Conservation (phyloP, 2,329 filamentous ascomycete species). For the Trichothecium roseum region DNA sequence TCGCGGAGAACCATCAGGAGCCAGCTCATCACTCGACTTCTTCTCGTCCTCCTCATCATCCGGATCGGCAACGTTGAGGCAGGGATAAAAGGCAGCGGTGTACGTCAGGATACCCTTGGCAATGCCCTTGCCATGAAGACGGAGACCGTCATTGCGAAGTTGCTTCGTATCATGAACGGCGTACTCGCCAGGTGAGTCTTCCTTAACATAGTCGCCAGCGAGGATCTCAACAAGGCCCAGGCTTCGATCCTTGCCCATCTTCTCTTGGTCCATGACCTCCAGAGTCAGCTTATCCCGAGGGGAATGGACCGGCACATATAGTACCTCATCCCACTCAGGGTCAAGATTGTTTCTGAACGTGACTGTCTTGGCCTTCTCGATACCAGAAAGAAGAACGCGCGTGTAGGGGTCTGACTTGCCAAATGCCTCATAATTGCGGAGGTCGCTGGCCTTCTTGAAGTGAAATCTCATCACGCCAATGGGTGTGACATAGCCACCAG, state of each 20-base stretch:
- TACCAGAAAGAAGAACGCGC: slow-evolving; percentile 76
- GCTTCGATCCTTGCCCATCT: slow-evolving; percentile 79
- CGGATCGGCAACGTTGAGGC: slow-evolving; percentile 76
- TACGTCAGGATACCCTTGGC: slow-evolving; percentile 75
- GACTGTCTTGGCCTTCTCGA: slow-evolving; percentile 85
- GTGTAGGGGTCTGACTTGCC: slow-evolving; percentile 96
- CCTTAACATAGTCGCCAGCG: slow-evolving; percentile 66
- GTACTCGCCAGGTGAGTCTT: slow-evolving; percentile 74
- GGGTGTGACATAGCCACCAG: slow-evolving; percentile 83
- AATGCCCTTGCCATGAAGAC: slow-evolving; percentile 60
- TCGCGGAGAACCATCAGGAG: slow-evolving; percentile 4
- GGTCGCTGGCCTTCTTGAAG: slow-evolving; percentile 69
- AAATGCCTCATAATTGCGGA: slow-evolving; percentile 88
- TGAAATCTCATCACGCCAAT: slow-evolving; percentile 94
- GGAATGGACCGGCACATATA: slow-evolving; percentile 87
- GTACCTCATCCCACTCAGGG: slow-evolving; percentile 89
- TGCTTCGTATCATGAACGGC: slow-evolving; percentile 67
- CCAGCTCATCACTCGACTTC: slow-evolving; percentile 13
- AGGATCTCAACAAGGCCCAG: slow-evolving; percentile 72
- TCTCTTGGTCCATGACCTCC: slow-evolving; percentile 96
- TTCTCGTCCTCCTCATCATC: slow-evolving; percentile 65
- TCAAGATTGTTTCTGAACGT: slow-evolving; percentile 94
- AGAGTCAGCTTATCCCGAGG: slow-evolving; percentile 72
- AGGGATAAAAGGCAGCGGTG: slow-evolving; percentile 82
- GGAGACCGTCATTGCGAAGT: slow-evolving; percentile 55